These are phyloP conservation scores for Mycena polygramma DNA, from an alignment of 768 basidiomycete species.

Conservation along the genomic window DNA sequence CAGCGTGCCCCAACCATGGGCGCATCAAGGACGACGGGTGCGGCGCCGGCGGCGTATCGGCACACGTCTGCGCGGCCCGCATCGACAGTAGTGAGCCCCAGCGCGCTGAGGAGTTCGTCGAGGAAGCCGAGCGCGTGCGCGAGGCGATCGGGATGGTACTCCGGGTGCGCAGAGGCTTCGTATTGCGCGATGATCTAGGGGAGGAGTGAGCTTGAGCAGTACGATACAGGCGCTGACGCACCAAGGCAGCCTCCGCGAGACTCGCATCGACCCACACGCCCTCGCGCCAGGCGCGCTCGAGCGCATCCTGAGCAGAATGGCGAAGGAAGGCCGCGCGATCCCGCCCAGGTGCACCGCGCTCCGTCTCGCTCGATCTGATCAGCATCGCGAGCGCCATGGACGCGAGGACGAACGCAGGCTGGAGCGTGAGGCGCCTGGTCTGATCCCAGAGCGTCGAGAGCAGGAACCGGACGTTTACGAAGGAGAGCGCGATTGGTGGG, in stretches of 20 bases:
- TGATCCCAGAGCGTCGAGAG: slow-evolving; percentile 56
- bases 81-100: slow-evolving; percentile 60
- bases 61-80: slow-evolving; percentile 56
- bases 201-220: no score
- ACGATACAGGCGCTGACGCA: slow-evolving; percentile 41
- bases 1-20: slow-evolving; percentile 41
- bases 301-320: slow-evolving; percentile 57
- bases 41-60: slow-evolving; percentile 47
- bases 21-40: no score
- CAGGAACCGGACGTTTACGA: slow-evolving; percentile 58
- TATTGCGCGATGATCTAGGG: slow-evolving; percentile 64
- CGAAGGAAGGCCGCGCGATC: slow-evolving; percentile 58
- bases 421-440: slow-evolving; percentile 54
- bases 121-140: slow-evolving; percentile 57
- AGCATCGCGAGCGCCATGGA: slow-evolving; percentile 63
- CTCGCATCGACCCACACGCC: slow-evolving; percentile 58
- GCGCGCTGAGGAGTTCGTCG: slow-evolving; percentile 60
- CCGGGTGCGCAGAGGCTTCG: slow-evolving; percentile 66
- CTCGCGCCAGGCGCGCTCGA: slow-evolving; percentile 58
- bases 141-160: slow-evolving; percentile 57
- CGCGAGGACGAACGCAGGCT: slow-evolving; percentile 65
- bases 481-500: slow-evolving; percentile 50
- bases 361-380: slow-evolving; percentile 64
- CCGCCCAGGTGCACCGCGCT: slow-evolving; percentile 56
- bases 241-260: slow-evolving; percentile 67